A percentile compares a stretch with the other conserved stretches of the same genome.
Evolutionary conservation across 495 filamentous ascomycete genomes (phyloP).

Genomic region (Penicillium ochrochloron): DNA sequence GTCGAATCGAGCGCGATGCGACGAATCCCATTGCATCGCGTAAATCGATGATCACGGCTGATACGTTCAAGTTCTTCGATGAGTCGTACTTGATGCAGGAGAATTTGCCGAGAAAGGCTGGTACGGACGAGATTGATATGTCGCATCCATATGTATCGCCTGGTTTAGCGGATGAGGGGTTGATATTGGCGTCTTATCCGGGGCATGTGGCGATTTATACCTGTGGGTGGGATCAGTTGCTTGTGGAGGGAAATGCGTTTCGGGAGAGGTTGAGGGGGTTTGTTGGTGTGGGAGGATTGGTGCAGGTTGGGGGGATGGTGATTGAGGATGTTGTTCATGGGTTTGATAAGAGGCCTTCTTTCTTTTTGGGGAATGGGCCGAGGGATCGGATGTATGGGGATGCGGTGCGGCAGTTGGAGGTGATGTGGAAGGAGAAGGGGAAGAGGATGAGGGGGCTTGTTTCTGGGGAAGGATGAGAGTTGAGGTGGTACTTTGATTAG

Average conservation of each 20-base stretch:
- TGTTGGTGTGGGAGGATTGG: slow-evolving; percentile 18
- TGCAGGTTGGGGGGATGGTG: slow-evolving; percentile 21
- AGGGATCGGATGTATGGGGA: slow-evolving; percentile 30
- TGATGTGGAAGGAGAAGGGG: slow-evolving; percentile 25
- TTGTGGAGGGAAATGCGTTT: slow-evolving; percentile 32
- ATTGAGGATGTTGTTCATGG: slow-evolving; percentile 32
- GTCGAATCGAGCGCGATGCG: slow-evolving; percentile 52
- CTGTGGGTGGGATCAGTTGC: slow-evolving; percentile 33
- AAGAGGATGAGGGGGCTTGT: background rate
- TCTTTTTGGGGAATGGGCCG: slow-evolving; percentile 21
- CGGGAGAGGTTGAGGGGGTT: slow-evolving; percentile 26
- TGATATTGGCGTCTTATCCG: slow-evolving; percentile 24
- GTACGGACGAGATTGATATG: slow-evolving; percentile 23
- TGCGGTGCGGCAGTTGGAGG: slow-evolving; percentile 25
- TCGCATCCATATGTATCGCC: slow-evolving; percentile 31
- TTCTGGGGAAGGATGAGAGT: background rate
- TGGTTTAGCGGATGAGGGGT: slow-evolving; percentile 16
- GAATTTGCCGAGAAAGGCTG: slow-evolving; percentile 17
- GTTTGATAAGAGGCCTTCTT: slow-evolving; percentile 35
- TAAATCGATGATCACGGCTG: slow-evolving; percentile 23
- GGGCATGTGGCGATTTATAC: slow-evolving; percentile 29
- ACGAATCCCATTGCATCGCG: slow-evolving; percentile 23
- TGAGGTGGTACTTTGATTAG: background rate
- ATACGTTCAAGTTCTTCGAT: slow-evolving; percentile 26
- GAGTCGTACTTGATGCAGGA: slow-evolving; percentile 22